These are phyloP conservation scores for Fusarium torreyae DNA, from an alignment of 2,329 filamentous ascomycete genomes.

Conservation along the genomic window DNA sequence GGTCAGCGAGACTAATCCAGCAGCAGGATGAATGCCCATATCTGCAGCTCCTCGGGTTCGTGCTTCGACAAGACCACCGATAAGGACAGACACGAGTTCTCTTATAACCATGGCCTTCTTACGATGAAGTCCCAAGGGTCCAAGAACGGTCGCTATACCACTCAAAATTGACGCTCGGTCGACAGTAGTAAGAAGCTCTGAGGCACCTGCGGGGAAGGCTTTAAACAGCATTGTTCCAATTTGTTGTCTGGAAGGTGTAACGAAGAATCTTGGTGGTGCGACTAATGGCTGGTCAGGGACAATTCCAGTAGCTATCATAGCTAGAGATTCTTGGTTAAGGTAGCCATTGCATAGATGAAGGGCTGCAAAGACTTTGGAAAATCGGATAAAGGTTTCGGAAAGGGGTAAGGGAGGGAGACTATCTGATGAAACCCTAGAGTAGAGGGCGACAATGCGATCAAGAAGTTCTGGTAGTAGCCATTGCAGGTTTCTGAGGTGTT, in stretches of 20 bases:
- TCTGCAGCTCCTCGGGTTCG: slow-evolving; percentile 95
- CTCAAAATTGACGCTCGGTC: slow-evolving; percentile 86
- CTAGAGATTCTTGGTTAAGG: slow-evolving; percentile 72
- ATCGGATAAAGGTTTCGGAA: slow-evolving; percentile 81
- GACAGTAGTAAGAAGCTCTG: slow-evolving; percentile 78
- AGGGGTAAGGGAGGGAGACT: slow-evolving; percentile 78
- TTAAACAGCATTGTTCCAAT: slow-evolving; percentile 77
- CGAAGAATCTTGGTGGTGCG: slow-evolving; percentile 69
- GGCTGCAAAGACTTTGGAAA: slow-evolving; percentile 78
- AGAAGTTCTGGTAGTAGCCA: slow-evolving; percentile 79
- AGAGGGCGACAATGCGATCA: slow-evolving; percentile 81
- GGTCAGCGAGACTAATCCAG: slow-evolving; percentile 83
- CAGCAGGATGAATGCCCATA: slow-evolving; percentile 93
- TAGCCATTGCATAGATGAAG: slow-evolving; percentile 76
- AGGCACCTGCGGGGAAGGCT: slow-evolving; percentile 77
- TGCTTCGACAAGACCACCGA: slow-evolving; percentile 89
- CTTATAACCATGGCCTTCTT: slow-evolving; percentile 94
- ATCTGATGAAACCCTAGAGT: slow-evolving; percentile 79
- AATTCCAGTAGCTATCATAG: slow-evolving; percentile 76
- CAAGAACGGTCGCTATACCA: slow-evolving; percentile 89
- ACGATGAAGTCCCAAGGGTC: slow-evolving; percentile 82
- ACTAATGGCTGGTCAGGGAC: slow-evolving; percentile 66
- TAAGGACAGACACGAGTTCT: slow-evolving; percentile 86
- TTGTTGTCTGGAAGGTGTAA: slow-evolving; percentile 71
- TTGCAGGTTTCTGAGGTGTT: slow-evolving; percentile 69